Base-by-base conservation (phyloP, 2,329 filamentous ascomycete species). In the Elsinoe fawcettii region DNA sequence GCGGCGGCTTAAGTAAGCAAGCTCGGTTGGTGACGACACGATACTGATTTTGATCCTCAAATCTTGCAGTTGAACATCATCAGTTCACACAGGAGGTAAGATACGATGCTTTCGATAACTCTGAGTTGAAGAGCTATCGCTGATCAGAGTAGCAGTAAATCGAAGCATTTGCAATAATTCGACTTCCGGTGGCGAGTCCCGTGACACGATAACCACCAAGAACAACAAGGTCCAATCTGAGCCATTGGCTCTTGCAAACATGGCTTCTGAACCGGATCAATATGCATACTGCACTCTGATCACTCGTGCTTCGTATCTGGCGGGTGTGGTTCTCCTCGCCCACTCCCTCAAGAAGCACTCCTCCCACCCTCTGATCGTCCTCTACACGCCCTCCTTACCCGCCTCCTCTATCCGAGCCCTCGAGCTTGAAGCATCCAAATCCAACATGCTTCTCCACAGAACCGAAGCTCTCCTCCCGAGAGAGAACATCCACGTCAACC, bases 281-380 rank as follows among this genome's bases (percentile, higher is more conserved):
- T 65, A 70, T 55, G 74, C 75, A 2, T 80, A 77, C 65, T 73
- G 75, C 16, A 80, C 77, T 1, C 70, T 80, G 27, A 72, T 80
- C 30, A 80, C 77, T 1, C 71, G 74, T n/a, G 68, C 74, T 3
- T 76, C 73, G 18, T 80, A 80, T 63, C 71, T 81, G 5, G 73
- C 78, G 12, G 78, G 78, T 34, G 76, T 77, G 9, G 68, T 80
- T 6, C 68, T 80, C 8, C 73, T 80, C 9, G 73, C 76, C 9
- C 69, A 80, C 62, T 76, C 76, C 3, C 69, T 81, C 4, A 66
- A 71, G 44, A 73, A 74, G 59, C 72, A 77, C 56, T 74, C 75
- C 3, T 64, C 65, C 41, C 74, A 78, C 32, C 77, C 78, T 11
- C 67, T 80, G 14, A 67, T 80, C 27, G 75, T 80, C 20, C 71